Evolutionary conservation across 2,329 filamentous ascomycete species (phyloP), one percentile per base, ranked within the genome.

Genomic region (Dactylellina haptotyla): DNA sequence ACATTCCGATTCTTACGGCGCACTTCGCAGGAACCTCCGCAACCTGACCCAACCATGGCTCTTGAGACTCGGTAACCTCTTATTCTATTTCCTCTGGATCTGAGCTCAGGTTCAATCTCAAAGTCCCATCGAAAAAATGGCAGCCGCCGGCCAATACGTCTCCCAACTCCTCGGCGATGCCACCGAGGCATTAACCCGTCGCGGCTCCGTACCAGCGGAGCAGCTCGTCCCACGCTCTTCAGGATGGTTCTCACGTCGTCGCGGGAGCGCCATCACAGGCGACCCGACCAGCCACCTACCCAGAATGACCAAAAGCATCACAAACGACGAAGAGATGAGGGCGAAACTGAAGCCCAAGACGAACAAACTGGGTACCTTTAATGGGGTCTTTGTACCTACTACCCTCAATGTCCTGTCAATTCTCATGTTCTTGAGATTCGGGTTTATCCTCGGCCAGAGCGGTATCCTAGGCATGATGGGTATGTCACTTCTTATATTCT

Each of bases 401-500:
- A 93, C 89, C 74, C 84, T 96, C 76, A 96, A 95, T 80, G 92
- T 96, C 43, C 83, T 96, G 76, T 94, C 91, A 77, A 96, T 96
- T 81, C 85, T 96, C 75, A 96, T 96, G 91, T 96, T 96, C 82
- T 84, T 96, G 77, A 87, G 92, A 20, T 96, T 96, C 80, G 92
- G 92, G 20, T 88, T 92, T 77, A 91, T 96, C 66, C 84, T 96
- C 20, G 92, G 92, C 6, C 90, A 94, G 79, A 86, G 90, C 75
- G 92, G 92, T 20, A 83, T 96, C 46, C 76, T 94, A 45, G 92
- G 91, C 54, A 95, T 93, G 80, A 83, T 96, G 79, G 90, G 90
- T 91, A 83, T 80, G 84, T 79, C 41, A 8, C n/a, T 9, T 20
- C 16, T 23, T 32, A 64, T 30, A 23, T 56, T 43, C 25, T 51